Percentiles rank a stretch among this genome's conserved stretches.
phyloP scores from a whole-genome alignment of 164 flowering plant species.

The Platanus orientalis region DNA sequence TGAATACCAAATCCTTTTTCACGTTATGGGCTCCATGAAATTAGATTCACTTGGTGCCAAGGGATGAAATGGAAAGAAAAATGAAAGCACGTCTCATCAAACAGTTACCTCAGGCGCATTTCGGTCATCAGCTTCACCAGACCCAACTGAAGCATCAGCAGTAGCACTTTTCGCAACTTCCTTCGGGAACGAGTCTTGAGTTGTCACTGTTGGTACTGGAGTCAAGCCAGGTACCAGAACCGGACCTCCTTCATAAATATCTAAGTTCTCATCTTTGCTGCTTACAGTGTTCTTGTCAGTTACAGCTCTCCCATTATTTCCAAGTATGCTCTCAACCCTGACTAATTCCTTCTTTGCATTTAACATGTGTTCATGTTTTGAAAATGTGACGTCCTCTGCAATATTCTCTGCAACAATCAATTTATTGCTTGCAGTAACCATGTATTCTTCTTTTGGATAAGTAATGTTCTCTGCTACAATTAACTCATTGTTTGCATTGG shows the following conservation, averaged over 20 bases:
- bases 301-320: slow-evolving; percentile 17
- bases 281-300: not conserved
- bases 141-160: slow-evolving; percentile 13
- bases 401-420: slow-evolving; percentile 26
- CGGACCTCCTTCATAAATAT: not conserved
- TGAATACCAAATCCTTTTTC: not conserved
- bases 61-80: not conserved
- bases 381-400: slow-evolving; percentile 23
- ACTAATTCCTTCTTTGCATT: slow-evolving; percentile 4
- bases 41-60: slow-evolving; percentile 6
- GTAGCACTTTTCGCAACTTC: slow-evolving; percentile 15
- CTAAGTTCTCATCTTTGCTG: not conserved
- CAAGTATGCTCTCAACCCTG: slow-evolving; percentile 6
- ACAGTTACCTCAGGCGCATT: slow-evolving; percentile 41
- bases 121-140: slow-evolving; percentile 23
- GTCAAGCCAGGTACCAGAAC: slow-evolving; percentile 34
- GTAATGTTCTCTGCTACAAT: slow-evolving; percentile 19
- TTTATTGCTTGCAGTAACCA: not conserved
- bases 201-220: slow-evolving; percentile 13
- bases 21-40: too few species aligned
- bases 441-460: slow-evolving; percentile 5
- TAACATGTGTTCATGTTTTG: not conserved
- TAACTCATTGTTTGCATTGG: not conserved
- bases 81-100: slow-evolving; percentile 14
- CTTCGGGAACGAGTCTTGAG: slow-evolving; percentile 13